Evolutionary conservation across 2,329 filamentous ascomycete species (phyloP).

Genomic region (Corynespora cassiicola): DNA sequence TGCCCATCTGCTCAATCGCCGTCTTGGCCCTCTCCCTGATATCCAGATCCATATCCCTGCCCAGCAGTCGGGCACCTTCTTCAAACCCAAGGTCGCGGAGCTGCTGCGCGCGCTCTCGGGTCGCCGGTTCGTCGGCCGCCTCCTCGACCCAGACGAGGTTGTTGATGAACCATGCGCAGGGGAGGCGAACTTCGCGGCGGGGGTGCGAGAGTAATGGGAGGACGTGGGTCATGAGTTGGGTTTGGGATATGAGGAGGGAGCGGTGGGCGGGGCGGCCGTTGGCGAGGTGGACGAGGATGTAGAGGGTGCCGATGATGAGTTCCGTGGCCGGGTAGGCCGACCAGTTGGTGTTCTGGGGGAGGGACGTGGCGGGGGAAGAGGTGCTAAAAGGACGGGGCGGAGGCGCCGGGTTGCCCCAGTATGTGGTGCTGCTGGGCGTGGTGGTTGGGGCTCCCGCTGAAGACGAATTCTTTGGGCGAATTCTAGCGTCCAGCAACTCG

Average conservation of each 20-base stretch:
- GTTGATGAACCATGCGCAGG: constrained; percentile 82
- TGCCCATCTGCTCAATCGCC: constrained; percentile 67
- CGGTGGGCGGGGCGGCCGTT: constrained; percentile 81
- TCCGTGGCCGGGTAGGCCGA: constrained; percentile 52
- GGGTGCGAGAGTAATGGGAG: constrained; percentile 76
- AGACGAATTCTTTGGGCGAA: constrained; percentile 59
- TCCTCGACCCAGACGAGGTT: constrained; percentile 88
- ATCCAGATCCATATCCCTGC: constrained; percentile 76
- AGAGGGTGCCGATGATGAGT: constrained; percentile 79
- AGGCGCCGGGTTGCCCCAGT: constrained; percentile 63
- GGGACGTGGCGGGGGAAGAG: constrained; percentile 5
- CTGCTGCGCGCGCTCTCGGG: constrained; percentile 70
- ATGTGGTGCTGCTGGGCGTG: constrained; percentile 24
- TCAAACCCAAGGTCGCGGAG: constrained; percentile 76
- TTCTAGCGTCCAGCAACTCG: constrained; percentile 78
- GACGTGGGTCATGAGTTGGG: constrained; percentile 74
- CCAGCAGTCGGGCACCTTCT: constrained; percentile 66
- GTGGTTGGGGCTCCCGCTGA: constrained; percentile 13
- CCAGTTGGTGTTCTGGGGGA: constrained; percentile 60
- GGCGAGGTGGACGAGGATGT: constrained; percentile 86
- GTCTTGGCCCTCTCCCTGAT: constrained; percentile 84
- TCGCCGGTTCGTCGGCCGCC: constrained; percentile 68
- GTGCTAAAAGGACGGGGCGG: constrained; percentile 40
- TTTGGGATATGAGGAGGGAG: constrained; percentile 71
- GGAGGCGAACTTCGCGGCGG: constrained; percentile 75